Evolutionary conservation across 768 basidiomycete genomes (phyloP), one percentile per base, ranked within the genome.

Genomic region (Cytidiella melzeri): DNA sequence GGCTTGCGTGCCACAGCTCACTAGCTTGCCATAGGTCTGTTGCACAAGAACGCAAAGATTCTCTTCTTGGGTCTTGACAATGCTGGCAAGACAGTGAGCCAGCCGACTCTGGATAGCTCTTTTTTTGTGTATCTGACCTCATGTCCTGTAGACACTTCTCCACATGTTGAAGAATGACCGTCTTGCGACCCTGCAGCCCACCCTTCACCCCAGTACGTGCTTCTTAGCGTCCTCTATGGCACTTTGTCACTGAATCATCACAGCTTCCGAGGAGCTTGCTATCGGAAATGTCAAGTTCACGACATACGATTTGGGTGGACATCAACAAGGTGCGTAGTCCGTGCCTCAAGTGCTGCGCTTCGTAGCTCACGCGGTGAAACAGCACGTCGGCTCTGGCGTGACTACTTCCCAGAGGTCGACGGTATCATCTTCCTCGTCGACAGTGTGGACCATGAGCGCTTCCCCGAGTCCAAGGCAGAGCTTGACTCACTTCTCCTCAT

Each of bases 141-240:
- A 3, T 44, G 19, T 13, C 23, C 21, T 44, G 6, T 45, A 97
- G 93, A 97, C 95, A 24, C 76, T 97, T 38, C 70, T 98, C 61
- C 96, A 99, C 73, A 98, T 98, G 95, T 77, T 99, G 61, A 99
- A 99, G 80, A 99, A 98, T 61, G 96, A 98, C 74, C 80, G 96
- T 61, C 77, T 98, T 54, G 96, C 96, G 24, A 96, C 92, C 18
- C 75, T 99, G 55, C 96, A 98, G 73, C 96, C 96, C 23, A 99
- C 96, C 24, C 85, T 97, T 51, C 95, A 98, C 68, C 96, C 96
- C 6, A 98, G 95, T 96, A 66, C 59, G 82, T 61, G 19, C 34
- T 40, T 21, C 25, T 18, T 26, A 23, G 41, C 9, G 24, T 20
- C 45, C n/a, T n/a, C 20, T 37, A 50, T 27, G 41, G 25, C 18